These are phyloP conservation scores for Aureobasidium namibiae DNA, from an alignment of 2,329 filamentous ascomycete genomes.

Conservation along the genomic window DNA sequence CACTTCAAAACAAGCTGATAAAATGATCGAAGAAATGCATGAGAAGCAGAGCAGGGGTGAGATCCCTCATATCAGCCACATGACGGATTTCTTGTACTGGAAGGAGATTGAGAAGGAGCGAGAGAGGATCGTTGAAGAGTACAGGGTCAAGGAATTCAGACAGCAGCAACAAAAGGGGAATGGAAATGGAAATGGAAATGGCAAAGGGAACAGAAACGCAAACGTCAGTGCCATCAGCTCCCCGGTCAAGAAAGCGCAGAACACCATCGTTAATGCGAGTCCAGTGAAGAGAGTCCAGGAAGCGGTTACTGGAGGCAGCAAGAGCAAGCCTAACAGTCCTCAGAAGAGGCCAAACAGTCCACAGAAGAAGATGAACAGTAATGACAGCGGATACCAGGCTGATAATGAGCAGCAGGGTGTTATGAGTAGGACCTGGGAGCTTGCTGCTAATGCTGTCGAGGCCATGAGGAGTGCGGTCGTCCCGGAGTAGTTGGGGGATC, in stretches of 20 bases:
- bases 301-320: neutral
- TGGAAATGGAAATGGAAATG: too few species aligned
- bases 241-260: neutral
- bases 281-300: neutral
- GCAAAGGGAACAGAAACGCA: too few species aligned
- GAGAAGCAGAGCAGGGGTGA: too few species aligned
- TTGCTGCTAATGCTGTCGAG: constrained; percentile 5
- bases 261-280: neutral
- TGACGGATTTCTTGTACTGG: neutral
- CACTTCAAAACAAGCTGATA: neutral
- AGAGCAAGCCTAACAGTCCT: neutral
- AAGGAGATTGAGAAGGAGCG: neutral
- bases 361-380: neutral
- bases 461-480: neutral
- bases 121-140: neutral
- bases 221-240: neutral
- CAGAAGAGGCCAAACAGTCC: neutral
- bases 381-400: neutral
- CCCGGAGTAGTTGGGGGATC: neutral
- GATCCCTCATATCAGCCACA: neutral
- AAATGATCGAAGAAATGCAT: neutral
- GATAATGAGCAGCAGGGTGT: neutral
- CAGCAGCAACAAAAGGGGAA: neutral
- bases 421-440: neutral
- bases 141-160: neutral